Evolutionary conservation across 2,329 filamentous ascomycete species (phyloP), one percentile per base, ranked within the genome.

Genomic region (Colletotrichum siamense): DNA sequence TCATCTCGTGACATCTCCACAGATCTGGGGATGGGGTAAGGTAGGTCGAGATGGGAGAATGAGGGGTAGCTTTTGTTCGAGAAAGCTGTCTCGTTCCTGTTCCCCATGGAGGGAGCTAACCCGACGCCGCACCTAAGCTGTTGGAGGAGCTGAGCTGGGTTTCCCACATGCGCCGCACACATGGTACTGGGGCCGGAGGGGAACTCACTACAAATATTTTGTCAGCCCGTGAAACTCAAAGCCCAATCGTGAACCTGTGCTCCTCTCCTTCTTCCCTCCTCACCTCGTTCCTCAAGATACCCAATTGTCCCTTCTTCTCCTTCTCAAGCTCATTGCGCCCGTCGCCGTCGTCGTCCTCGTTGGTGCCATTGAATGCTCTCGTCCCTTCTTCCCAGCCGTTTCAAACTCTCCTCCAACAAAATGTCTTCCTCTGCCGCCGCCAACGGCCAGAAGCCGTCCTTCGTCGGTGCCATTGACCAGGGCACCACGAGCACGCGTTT

Each of bases 401-500:
- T 73, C 68, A 76, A 79, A 62, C 79, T 70, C 72, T 71, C 77
- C 73, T 65, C 74, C 76, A 70, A 67, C 79, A 80, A 74, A 71
- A 86, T 86, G 84, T 79, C 84, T 79, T 79, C 81, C 68, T 77
- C 82, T 52, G 67, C 68, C 30, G 73, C 30, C n/a, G 75, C 68
- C 39, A 61, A 83, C 88, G 77, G 84, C 86, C 75, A 79, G 18
- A 77, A 79, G 57, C 78, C 77, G 69, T 77, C 81, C 77, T 95
- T 94, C 81, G 92, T 96, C 77, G 94, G 94, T 78, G 93, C 94
- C 73, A 95, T 96, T 82, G 94, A 96, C 82, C 94, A 95, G 83
- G 94, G 94, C 78, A 96, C 94, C 39, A 96, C 94, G 71, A 95
- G 93, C 82, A 93, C 94, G 28, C 90, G 94, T 15, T 96, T 96